A percentile compares a stretch with the other conserved stretches of the same genome.
Evolutionary conservation across 805 yeast species (phyloP).

Genomic region (Candida ulmi): DNA sequence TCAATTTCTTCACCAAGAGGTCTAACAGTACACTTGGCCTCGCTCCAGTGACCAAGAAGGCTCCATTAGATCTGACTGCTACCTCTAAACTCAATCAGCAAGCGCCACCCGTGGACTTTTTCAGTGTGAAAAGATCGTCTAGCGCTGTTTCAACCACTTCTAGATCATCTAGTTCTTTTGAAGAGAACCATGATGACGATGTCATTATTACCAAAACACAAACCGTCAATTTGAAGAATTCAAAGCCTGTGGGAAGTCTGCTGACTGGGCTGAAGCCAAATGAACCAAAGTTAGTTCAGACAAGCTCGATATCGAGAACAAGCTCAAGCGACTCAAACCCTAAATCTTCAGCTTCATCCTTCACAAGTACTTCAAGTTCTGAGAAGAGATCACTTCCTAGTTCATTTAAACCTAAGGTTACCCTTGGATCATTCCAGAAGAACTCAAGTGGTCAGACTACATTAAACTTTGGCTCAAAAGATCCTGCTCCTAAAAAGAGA

Average conservation of each 20-base stretch:
- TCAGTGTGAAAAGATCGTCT: not conserved
- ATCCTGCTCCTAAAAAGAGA: constrained; percentile 2
- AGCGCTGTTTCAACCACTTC: not conserved
- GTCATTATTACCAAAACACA: not conserved
- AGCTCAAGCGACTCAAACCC: not conserved
- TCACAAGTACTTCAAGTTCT: not conserved
- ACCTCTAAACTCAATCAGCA: not conserved
- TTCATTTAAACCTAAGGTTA: not conserved
- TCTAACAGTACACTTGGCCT: constrained; percentile 1
- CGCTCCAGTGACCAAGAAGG: not conserved
- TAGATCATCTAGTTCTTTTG: constrained; percentile 1
- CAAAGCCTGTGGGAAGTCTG: constrained; percentile 10
- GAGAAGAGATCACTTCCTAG: not conserved
- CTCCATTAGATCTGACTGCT: constrained; percentile 1
- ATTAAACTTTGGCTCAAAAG: not conserved
- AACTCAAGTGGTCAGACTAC: not conserved
- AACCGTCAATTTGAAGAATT: constrained; percentile 8
- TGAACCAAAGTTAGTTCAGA: not conserved
- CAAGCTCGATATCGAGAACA: not conserved
- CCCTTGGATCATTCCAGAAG: not conserved
- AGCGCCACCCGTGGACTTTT: not conserved
- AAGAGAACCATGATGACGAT: constrained; percentile 3
- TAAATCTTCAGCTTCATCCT: not conserved
- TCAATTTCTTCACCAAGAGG: constrained; percentile 3
- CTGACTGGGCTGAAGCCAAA: not conserved